Evolutionary conservation across 108 stramenopile genomes (phyloP).

Genomic region (Nitzschia inconspicua): DNA sequence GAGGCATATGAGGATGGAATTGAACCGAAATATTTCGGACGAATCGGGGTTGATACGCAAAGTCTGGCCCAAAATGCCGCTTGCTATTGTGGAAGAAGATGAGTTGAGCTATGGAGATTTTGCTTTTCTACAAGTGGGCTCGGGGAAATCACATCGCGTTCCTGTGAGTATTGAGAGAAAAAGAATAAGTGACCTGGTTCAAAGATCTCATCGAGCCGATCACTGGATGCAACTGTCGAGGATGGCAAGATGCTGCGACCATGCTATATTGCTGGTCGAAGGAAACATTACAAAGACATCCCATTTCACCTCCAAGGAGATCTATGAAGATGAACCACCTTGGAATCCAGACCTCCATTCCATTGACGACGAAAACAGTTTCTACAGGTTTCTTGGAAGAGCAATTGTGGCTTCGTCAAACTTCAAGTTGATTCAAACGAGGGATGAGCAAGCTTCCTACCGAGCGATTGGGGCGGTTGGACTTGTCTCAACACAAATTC

Average conservation of each 20-base stretch:
- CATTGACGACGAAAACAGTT: constrained; percentile 24
- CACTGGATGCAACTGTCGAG: constrained; percentile 34
- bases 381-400: constrained; percentile 18
- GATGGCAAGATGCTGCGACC: constrained; percentile 22
- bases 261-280: constrained; percentile 30
- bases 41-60: neutral
- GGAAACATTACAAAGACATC: constrained; percentile 9
- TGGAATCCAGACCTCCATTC: constrained; percentile 14
- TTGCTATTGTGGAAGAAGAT: constrained; percentile 16
- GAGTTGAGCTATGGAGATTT: constrained; percentile 29
- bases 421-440: constrained; percentile 24
- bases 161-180: constrained; percentile 27
- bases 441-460: constrained; percentile 22
- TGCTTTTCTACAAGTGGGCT: constrained; percentile 2
- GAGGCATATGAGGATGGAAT: constrained; percentile 20
- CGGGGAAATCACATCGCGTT: neutral
- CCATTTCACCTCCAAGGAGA: constrained; percentile 9
- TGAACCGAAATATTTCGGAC: constrained; percentile 9
- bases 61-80: constrained; percentile 21
- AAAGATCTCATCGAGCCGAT: constrained; percentile 19
- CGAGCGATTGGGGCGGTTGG: constrained; percentile 31
- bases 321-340: constrained; percentile 5
- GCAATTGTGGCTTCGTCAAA: constrained; percentile 13
- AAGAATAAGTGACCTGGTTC: constrained; percentile 26
- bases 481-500: constrained; percentile 15